Evolutionary conservation across 2,329 filamentous ascomycete genomes (phyloP).

Genomic region (Grosmannia huntii): DNA sequence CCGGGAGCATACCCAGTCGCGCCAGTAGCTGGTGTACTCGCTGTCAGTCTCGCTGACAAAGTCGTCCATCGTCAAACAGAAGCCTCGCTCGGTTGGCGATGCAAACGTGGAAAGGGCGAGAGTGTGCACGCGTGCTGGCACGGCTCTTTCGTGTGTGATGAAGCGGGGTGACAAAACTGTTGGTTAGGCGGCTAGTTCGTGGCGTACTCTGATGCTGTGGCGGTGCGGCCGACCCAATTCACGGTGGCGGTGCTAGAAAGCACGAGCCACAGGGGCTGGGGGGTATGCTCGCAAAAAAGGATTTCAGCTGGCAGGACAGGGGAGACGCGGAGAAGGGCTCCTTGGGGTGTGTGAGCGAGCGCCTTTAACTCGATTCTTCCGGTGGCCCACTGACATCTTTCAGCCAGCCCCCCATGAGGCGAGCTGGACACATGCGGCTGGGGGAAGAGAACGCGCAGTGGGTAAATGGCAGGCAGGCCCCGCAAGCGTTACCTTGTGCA

Average conservation of each 20-base stretch:
- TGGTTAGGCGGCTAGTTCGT: not conserved
- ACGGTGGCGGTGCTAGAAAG: not conserved
- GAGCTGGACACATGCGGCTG: not conserved
- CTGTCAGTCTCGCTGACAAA: conserved; percentile 96
- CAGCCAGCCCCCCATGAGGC: not conserved
- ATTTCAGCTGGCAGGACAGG: not conserved
- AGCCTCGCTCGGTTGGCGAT: not conserved
- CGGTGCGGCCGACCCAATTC: not conserved
- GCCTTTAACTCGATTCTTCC: not conserved
- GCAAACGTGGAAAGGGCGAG: not conserved
- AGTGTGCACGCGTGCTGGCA: not conserved
- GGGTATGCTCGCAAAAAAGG: not conserved
- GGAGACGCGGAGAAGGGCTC: not conserved
- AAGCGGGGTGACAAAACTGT: not conserved
- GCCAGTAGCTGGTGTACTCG: conserved; percentile 98
- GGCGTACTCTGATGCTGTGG: not conserved
- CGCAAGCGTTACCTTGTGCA: not conserved
- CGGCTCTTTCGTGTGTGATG: not conserved
- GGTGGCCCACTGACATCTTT: not conserved
- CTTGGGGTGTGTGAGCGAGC: not conserved
- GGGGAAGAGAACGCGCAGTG: not conserved
- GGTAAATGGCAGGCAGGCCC: not conserved
- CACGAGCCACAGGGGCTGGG: not conserved
- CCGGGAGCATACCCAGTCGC: conserved; percentile 76
- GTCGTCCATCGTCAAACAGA: conserved; percentile 65